Percentiles rank a stretch among this genome's conserved stretches.
phyloP scores from a whole-genome alignment of 495 filamentous ascomycete species.

The Annulohypoxylon moriforme region DNA sequence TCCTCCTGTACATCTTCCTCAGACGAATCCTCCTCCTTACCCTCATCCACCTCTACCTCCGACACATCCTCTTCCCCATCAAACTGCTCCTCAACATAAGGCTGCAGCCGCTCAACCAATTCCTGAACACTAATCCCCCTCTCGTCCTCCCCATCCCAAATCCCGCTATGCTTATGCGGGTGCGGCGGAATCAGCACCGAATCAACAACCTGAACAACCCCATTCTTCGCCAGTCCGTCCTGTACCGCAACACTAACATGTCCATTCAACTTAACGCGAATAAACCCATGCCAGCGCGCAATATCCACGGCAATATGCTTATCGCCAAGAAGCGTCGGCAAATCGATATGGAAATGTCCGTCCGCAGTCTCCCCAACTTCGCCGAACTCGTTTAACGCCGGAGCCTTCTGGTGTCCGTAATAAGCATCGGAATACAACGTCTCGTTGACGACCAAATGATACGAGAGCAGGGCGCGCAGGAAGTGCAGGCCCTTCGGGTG shows the following conservation, averaged over 20 bases:
- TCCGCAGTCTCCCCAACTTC: background rate
- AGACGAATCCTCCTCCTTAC: slow-evolving; percentile 32
- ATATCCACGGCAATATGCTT: slow-evolving; percentile 74
- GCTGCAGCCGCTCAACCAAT: slow-evolving; percentile 65
- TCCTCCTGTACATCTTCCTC: slow-evolving; percentile 46
- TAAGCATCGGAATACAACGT: slow-evolving; percentile 86
- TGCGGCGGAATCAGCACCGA: slow-evolving; percentile 80
- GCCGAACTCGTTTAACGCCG: background rate
- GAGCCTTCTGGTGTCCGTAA: slow-evolving; percentile 57
- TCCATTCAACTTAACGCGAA: slow-evolving; percentile 78
- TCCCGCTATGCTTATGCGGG: slow-evolving; percentile 40
- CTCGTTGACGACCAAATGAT: slow-evolving; percentile 78
- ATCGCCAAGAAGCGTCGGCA: slow-evolving; percentile 73
- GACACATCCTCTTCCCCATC: slow-evolving; percentile 22
- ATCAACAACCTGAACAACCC: slow-evolving; percentile 78
- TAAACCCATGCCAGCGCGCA: slow-evolving; percentile 67
- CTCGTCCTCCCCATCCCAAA: slow-evolving; percentile 42
- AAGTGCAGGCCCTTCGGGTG: slow-evolving; percentile 73
- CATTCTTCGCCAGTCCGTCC: slow-evolving; percentile 77
- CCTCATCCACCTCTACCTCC: slow-evolving; percentile 23
- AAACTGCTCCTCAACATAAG: slow-evolving; percentile 31
- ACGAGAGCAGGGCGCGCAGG: slow-evolving; percentile 78
- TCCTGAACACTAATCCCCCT: slow-evolving; percentile 72
- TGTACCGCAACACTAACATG: slow-evolving; percentile 66
- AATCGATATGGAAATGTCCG: slow-evolving; percentile 66